Base-by-base conservation (phyloP, 345 rosid species). In the Geranium rotundifolium region DNA sequence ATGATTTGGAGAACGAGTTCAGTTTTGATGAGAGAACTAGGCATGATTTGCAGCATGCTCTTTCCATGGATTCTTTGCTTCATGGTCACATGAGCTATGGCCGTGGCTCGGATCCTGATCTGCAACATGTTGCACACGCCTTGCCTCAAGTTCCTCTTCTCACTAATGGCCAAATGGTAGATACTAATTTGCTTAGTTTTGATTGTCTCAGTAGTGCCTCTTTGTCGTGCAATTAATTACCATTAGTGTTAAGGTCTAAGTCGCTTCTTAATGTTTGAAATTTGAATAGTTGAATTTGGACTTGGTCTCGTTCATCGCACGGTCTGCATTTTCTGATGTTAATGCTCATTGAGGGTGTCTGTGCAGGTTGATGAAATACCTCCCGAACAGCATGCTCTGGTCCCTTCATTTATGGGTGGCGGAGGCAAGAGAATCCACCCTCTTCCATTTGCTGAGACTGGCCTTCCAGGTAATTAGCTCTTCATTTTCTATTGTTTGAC, bases 1-100 rank as follows among this genome's bases (percentile, higher is more conserved):
- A 34, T 75, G 96, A 89, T 73, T 58, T 89, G 75, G 93, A 89
- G 63, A 78, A 82, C 18, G 92, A 86, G 82, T 79, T 86, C 71
- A 78, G 74, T 68, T 72, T 76, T 29, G 64, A 68, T 61, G 69
- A 66, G 52, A 65, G 57, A 56, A 66, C 58, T 27, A 66, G 70
- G 34, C 64, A 62, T 23, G 68, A 64, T 66, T 56, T 70, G 75
- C 72, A 66, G 57, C 68, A 62, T 9, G 65, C 27, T 17, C 18
- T 37, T 17, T 57, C 54, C 16, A 30, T 65, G 0, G 77, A 73
- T 1, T 57, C 73, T 18, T 60, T 65, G 75, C 73, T 71, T 72
- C 64, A 72, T 20, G 71, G 74, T 2, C 68, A 64, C 31, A 57
- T 66, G 68, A 56, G 62, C 66, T 59, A 69, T 52, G 73, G 74